phyloP scores from a whole-genome alignment of 2,329 filamentous ascomycete species.

The Arthrobotrys megalospora region DNA sequence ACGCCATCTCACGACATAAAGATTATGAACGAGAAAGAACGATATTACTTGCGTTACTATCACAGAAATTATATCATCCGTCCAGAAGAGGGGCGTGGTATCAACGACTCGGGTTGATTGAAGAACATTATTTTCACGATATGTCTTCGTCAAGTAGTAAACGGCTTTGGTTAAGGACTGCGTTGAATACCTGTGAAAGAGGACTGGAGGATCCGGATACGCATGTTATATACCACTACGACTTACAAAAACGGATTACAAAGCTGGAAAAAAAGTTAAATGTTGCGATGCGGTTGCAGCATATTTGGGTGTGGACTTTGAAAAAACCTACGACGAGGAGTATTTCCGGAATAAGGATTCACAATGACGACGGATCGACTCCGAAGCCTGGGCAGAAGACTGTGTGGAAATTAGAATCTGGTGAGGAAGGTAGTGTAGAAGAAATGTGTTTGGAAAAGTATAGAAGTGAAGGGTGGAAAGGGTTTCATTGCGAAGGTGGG shows the following conservation, averaged over 20 bases:
- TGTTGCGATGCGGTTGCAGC: conserved; percentile 86
- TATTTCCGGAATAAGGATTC: conserved; percentile 82
- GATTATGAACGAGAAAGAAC: conserved; percentile 82
- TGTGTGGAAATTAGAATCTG: conserved; percentile 81
- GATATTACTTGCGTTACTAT: conserved; percentile 81
- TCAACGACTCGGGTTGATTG: conserved; percentile 90
- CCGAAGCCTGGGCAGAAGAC: conserved; percentile 74
- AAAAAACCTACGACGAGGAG: conserved; percentile 81
- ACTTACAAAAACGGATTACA: conserved; percentile 91
- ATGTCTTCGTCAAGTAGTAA: conserved; percentile 77
- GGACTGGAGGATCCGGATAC: conserved; percentile 90
- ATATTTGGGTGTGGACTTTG: conserved; percentile 92
- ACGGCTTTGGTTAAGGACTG: conserved; percentile 84
- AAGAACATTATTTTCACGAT: conserved; percentile 92
- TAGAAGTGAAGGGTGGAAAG: conserved; percentile 87
- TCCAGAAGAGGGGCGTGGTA: conserved; percentile 92
- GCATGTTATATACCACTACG: conserved; percentile 93
- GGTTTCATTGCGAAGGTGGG: conserved; percentile 92
- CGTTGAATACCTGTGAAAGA: conserved; percentile 84
- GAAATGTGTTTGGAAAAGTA: conserved; percentile 94
- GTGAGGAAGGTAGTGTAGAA: conserved; percentile 87
- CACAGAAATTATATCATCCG: conserved; percentile 86
- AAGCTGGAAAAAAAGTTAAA: conserved; percentile 90
- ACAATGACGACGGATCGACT: conserved; percentile 68
- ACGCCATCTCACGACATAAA: conserved; percentile 85